A percentile compares a stretch with the other conserved stretches of the same genome.
phyloP scores from a whole-genome alignment of 495 filamentous ascomycete genomes.

The Astrothelium subdiscretum region DNA sequence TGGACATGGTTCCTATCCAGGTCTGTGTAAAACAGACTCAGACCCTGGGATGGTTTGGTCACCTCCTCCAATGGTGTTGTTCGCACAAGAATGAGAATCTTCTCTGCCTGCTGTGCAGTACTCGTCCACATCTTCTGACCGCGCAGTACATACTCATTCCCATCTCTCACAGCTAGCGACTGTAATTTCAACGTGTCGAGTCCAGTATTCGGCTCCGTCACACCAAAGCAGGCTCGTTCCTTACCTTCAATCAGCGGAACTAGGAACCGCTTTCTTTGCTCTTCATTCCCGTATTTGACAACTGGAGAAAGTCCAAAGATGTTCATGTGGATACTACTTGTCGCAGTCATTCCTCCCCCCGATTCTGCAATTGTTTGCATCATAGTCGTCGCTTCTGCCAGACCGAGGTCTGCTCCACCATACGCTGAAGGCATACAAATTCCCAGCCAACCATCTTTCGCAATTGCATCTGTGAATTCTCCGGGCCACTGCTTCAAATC shows the following conservation, averaged over 20 bases:
- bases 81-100: conserved; percentile 22
- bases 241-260: conserved; percentile 18
- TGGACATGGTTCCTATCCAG: conserved; percentile 14
- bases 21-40: conserved; percentile 23
- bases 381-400: conserved; percentile 22
- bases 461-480: conserved; percentile 20
- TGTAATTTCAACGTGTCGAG: conserved; percentile 24
- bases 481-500: conserved; percentile 14
- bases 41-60: conserved; percentile 17
- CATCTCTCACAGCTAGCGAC: conserved; percentile 13
- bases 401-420: conserved; percentile 21
- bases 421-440: conserved; percentile 22
- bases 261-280: conserved; percentile 20
- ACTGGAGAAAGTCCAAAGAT: conserved; percentile 22
- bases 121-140: conserved; percentile 26
- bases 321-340: conserved; percentile 22
- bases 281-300: conserved; percentile 21
- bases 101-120: conserved; percentile 21
- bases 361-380: conserved; percentile 24
- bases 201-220: conserved; percentile 24
- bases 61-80: conserved; percentile 22
- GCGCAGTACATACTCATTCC: conserved; percentile 16
- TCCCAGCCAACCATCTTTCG: conserved; percentile 22
- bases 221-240: conserved; percentile 20
- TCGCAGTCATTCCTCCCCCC: conserved; percentile 19